Conservation (phyloP, 306 rosid species). For the Dalbergia cultrata region DNA sequence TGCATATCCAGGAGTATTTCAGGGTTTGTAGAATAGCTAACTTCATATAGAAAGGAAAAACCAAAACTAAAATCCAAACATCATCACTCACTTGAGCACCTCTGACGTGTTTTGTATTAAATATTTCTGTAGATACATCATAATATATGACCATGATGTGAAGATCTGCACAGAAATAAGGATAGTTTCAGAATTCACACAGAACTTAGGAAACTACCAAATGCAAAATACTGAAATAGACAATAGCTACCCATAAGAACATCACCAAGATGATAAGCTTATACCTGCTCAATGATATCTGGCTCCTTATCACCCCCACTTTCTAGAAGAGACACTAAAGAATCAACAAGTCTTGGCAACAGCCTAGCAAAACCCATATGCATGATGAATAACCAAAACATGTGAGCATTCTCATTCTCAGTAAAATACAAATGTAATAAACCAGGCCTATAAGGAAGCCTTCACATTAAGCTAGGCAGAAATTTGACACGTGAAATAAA, state of each 20-base stretch:
- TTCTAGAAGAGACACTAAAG: constrained; percentile 76
- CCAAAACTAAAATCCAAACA: constrained; percentile 30
- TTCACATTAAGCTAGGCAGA: constrained; percentile 25
- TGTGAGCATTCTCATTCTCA: constrained; percentile 4
- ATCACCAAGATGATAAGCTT: constrained; percentile 30
- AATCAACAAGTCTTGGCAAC: constrained; percentile 70
- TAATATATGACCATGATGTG: constrained; percentile 79
- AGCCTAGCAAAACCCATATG: constrained; percentile 59
- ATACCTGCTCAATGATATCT: constrained; percentile 88
- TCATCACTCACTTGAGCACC: constrained; percentile 78
- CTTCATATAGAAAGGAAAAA: constrained; percentile 5
- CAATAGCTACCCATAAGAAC: constrained; percentile 21
- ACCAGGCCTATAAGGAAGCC: constrained; percentile 11
- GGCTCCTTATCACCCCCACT: constrained; percentile 92
- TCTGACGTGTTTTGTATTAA: constrained; percentile 58
- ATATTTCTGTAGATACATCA: constrained; percentile 90
- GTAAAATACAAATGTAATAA: constrained; percentile 17
- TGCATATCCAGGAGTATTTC: constrained; percentile 10
- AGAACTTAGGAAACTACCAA: constrained; percentile 29
- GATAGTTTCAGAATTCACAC: constrained; percentile 10
- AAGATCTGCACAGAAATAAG: constrained; percentile 70
- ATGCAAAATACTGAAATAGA: constrained; percentile 1
- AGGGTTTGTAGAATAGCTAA: constrained; percentile 37
- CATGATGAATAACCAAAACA: constrained; percentile 40
- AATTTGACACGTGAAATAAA: constrained; percentile 34